Evolutionary conservation across 495 filamentous ascomycete genomes (phyloP).

Genomic region (Hyaloscypha finlandica): DNA sequence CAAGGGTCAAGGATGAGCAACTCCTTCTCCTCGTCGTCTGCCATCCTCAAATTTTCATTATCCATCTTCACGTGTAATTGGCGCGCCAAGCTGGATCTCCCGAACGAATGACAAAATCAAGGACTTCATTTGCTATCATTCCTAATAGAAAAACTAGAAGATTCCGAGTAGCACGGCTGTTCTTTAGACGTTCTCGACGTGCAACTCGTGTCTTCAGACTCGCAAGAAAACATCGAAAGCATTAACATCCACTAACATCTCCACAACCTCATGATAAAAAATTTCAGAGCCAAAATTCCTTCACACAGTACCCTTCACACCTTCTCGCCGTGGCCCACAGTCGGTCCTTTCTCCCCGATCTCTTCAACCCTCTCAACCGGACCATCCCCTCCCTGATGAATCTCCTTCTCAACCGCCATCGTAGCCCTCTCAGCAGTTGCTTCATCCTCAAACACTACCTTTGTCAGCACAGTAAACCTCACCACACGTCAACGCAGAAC

Average conservation of each 20-base stretch:
- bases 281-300: background rate
- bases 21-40: too few species aligned
- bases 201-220: too few species aligned
- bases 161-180: too few species aligned
- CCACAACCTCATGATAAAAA: too few species aligned
- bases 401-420: slow-evolving; percentile 48
- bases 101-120: too few species aligned
- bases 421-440: slow-evolving; percentile 46
- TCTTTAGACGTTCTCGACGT: too few species aligned
- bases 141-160: too few species aligned
- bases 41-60: background rate
- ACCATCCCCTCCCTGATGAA: slow-evolving; percentile 25
- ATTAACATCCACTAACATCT: too few species aligned
- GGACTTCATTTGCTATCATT: too few species aligned
- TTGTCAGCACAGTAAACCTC: background rate
- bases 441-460: slow-evolving; percentile 55
- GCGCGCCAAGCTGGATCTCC: too few species aligned
- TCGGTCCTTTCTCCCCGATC: background rate
- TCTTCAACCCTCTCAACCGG: background rate
- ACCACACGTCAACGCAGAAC: slow-evolving; percentile 27
- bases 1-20: background rate
- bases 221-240: too few species aligned
- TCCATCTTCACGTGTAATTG: background rate
- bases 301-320: background rate
- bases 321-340: background rate